Base-by-base conservation (phyloP, 2,329 filamentous ascomycete genomes). In the Ascochyta koolunga region DNA sequence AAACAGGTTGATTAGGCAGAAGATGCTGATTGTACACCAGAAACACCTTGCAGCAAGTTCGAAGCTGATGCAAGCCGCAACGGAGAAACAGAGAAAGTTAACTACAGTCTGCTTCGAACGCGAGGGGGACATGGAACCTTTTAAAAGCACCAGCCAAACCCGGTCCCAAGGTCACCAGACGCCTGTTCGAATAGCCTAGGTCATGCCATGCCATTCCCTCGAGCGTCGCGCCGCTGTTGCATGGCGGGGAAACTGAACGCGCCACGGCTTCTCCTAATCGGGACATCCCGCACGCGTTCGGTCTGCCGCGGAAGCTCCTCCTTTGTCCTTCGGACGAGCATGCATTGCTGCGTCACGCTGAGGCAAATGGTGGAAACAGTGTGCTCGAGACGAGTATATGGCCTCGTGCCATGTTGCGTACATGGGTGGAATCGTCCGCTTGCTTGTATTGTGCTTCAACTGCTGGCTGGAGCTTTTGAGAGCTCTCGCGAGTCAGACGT, bases 251-350 rank as follows among this genome's bases (percentile, higher is more conserved):
- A 32, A 44, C 45, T 49, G 42, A 11, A 37, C 32, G 41, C 39
- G 38, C 44, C 18, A 39, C 53, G 53, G 53, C 38, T 50, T 56
- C 16, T 42, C 53, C 53, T n/a, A 43, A 56, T 42, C 29, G 16
- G 53, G 53, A 36, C 29, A 56, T 50, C 25, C 53, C 42, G 53
- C 21, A 31, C 18, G 22, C 47, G 15, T 31, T 43, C 21, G 21
- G 24, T 39, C 35, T 36, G 7, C 46, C 47, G 41, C 49, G 41
- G 52, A 39, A 41, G 42, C 46, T 22, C 41, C 47, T 42, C 36
- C 47, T 50, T 56, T 21, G 53, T 47, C 47, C 38, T 15, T 35
- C 29, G 24, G 29, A 29, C 10, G 21, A 19, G 32, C 32, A 19
- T 49, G 32, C 32, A 19, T 49, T 47, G 42, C 41, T 25, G 43